These are phyloP conservation scores for Starmerella cellae DNA, from an alignment of 805 yeast species.

Conservation along the genomic window DNA sequence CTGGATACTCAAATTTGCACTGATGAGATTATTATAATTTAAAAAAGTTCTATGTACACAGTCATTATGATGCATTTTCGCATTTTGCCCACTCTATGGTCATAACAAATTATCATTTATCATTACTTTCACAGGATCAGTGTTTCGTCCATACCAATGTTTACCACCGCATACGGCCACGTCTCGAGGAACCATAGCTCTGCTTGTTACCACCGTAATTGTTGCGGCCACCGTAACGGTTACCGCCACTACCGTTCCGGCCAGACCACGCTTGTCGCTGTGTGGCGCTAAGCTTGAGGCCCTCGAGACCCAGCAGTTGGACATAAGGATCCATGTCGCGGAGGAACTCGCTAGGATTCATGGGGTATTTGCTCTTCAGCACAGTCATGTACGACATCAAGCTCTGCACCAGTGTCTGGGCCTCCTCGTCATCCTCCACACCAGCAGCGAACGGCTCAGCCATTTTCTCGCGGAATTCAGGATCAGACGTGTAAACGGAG, in stretches of 20 bases:
- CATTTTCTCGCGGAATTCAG: constrained; percentile 15
- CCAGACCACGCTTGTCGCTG: constrained; percentile 18
- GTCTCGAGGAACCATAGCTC: constrained; percentile 20
- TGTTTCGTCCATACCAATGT: not conserved
- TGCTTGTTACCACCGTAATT: not conserved
- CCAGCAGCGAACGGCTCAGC: constrained; percentile 10
- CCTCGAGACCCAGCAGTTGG: constrained; percentile 19
- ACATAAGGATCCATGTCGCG: constrained; percentile 22
- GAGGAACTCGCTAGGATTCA: constrained; percentile 17
- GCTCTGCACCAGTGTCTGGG: constrained; percentile 19
- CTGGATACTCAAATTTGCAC: too few species aligned
- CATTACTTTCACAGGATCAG: too few species aligned
- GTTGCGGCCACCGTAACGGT: not conserved
- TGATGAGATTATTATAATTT: too few species aligned
- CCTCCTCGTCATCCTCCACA: constrained; percentile 19
- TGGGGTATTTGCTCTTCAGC: constrained; percentile 16
- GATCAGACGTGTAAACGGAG: constrained; percentile 12
- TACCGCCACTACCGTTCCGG: not conserved
- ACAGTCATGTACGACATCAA: constrained; percentile 22
- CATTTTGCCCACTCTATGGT: too few species aligned
- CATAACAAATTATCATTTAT: too few species aligned
- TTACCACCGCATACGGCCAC: constrained; percentile 23
- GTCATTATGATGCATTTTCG: too few species aligned
- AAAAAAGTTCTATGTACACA: too few species aligned
- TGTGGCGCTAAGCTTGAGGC: constrained; percentile 14